Evolutionary conservation across 805 yeast species (phyloP), one percentile per base, ranked within the genome.

Genomic region (Candida awuae): DNA sequence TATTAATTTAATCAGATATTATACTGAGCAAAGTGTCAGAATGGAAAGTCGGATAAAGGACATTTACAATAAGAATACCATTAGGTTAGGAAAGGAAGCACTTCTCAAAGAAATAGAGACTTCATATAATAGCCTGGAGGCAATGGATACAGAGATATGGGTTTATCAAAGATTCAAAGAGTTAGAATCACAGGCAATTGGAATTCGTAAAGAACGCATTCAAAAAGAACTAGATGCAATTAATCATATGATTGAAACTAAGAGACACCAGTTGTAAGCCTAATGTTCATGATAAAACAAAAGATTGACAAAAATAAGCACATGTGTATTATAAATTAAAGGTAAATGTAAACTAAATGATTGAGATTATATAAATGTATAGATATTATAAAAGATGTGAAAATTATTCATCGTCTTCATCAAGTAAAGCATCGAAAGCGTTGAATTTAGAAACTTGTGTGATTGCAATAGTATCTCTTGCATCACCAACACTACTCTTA

Each of bases 391-490:
- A n/a, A n/a, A n/a, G n/a, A n/a, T n/a, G n/a, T n/a, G n/a, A 3
- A 2, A 25, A 8, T 25, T 37, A 34, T 15, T 71, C 80, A 20
- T 71, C 79, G 33, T 67, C 79, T 22, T 69, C 75, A 41, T 64
- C 66, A 21, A 73, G 81, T 54, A 84, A 73, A 19, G 90, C 90
- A 50, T 80, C 87, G 58, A 84, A 84, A 4, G 92, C 90, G 60
- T 84, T 84, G 70, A 83, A 84, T 16, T 74, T 68, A 32, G 69
- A 68, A 45, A 75, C 74, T 45, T 74, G 81, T 47, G 78, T 74
- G 47, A 79, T 85, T 29, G 85, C 76, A 51, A 75, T 67, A 43
- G 77, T 70, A 57, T 83, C 90, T 57, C 80, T 75, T 16, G 83
- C 67, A 53, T 81, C 87, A 12, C 50, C 52, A 35, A 75, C 81